Conservation (phyloP, 768 basidiomycete genomes). For the Gloeopeniophorella convolvens region DNA sequence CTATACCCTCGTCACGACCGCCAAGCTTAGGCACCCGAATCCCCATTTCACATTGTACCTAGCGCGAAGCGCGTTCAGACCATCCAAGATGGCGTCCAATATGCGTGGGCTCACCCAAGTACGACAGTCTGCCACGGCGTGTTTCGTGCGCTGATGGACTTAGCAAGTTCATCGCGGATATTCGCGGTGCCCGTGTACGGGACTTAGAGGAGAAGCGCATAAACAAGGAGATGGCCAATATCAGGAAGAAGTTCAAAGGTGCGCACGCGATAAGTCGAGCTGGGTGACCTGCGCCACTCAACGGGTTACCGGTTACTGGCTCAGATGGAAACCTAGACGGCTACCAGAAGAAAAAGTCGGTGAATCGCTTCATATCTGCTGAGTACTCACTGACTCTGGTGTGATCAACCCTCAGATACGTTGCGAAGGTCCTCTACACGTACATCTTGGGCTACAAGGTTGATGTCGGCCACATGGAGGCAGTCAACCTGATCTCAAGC, state of each 20-base stretch:
- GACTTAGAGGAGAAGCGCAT: constrained; percentile 98
- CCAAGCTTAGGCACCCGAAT: too few relatives aligned
- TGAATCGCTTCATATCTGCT: constrained; percentile 12
- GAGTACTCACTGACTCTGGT: background rate
- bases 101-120: constrained; percentile 95
- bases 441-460: constrained; percentile 99
- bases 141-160: constrained; percentile 7
- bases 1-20: background rate
- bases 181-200: constrained; percentile 91
- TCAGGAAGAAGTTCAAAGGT: constrained; percentile 99
- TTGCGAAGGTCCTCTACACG: constrained; percentile 98
- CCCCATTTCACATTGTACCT: background rate
- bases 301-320: constrained; percentile 2
- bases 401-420: constrained; percentile 51
- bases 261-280: background rate
- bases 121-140: constrained; percentile 22
- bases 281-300: background rate
- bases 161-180: constrained; percentile 92
- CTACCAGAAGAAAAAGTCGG: constrained; percentile 90
- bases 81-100: constrained; percentile 64
- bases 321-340: constrained; percentile 81
- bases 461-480: constrained; percentile 98
- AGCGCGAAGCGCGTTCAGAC: constrained; percentile 13
- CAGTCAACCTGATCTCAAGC: constrained; percentile 95
- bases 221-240: constrained; percentile 99